Evolutionary conservation across 345 rosid genomes (phyloP).

Genomic region (Moringa oleifera): DNA sequence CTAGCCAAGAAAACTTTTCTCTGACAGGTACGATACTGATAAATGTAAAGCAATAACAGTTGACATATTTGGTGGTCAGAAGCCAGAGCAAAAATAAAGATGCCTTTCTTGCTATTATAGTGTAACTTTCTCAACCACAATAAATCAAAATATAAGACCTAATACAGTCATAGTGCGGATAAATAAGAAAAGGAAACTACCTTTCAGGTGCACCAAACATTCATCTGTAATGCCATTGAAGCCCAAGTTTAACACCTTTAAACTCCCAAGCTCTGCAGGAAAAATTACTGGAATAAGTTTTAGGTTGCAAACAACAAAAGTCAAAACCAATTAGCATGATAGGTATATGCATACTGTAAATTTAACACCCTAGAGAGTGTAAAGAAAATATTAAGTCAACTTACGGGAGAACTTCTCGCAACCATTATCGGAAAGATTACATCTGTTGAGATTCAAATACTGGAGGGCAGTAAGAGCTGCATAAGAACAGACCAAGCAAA

Average conservation of each 20-base stretch:
- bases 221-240: conserved; percentile 50
- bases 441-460: conserved; percentile 41
- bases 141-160: too few relatives aligned
- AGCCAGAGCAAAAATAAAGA: too few relatives aligned
- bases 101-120: too few relatives aligned
- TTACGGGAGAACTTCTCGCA: conserved; percentile 39
- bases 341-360: too few relatives aligned
- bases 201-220: conserved; percentile 51
- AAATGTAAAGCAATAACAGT: too few relatives aligned
- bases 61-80: too few relatives aligned
- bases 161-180: not conserved
- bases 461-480: conserved; percentile 33
- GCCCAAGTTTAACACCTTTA: conserved; percentile 49
- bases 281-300: conserved; percentile 15
- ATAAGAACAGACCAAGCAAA: not conserved
- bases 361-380: not conserved
- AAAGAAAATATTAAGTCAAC: conserved; percentile 3
- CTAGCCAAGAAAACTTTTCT: too few relatives aligned
- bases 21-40: too few relatives aligned
- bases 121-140: too few relatives aligned
- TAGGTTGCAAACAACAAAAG: conserved; percentile 21
- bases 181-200: conserved; percentile 35
- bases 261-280: conserved; percentile 34
- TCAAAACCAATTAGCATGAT: too few relatives aligned
- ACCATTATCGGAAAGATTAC: conserved; percentile 41